Base-by-base conservation (phyloP, 2,329 filamentous ascomycete species). In the Exophiala aquamarina region DNA sequence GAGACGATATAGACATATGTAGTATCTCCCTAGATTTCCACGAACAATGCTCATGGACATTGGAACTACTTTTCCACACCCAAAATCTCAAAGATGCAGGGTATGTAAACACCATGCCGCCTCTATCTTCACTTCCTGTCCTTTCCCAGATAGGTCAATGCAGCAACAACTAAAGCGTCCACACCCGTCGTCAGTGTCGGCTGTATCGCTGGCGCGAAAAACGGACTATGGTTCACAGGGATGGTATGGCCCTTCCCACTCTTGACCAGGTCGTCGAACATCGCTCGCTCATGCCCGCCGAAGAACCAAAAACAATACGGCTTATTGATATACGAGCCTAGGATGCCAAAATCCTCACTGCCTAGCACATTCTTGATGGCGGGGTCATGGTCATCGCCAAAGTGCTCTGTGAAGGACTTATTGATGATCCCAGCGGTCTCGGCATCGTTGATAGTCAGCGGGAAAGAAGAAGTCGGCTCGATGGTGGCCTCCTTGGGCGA, bases 301-400 rank as follows among this genome's bases (percentile, higher is more conserved):
- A 79, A 73, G 56, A 76, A 66, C 68, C 78, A 83, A 56, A 82
- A 83, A 37, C 67, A 72, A 51, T 69, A 72, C 4, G 80, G 81
- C 52, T 67, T 63, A 3, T 68, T 70, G 37, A 74, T 67, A 32
- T 65, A 67, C 0, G 73, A 77, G 0, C 72, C 81, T 36, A 85
- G 59, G 19, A 75, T 75, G 0, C 73, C 69, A 51, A 84, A 83
- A 51, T 85, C 82, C 55, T 85, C 82, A 34, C 72, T 77, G 0
- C 54, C 57, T 23, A 57, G 36, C 21, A 50, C 48, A 17, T 45
- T 48, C 35, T 48, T 44, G 18, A 50, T 36, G 14, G 58, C 41
- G 2, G 58, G 49, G 20, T 59, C 50, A 39, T 58, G 59, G 2
- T 34, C n/a, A 7, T 57, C 51, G 2, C 63, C 64, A 55, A 83